Conservation (phyloP, 768 basidiomycete species). For the Mycena galericulata region DNA sequence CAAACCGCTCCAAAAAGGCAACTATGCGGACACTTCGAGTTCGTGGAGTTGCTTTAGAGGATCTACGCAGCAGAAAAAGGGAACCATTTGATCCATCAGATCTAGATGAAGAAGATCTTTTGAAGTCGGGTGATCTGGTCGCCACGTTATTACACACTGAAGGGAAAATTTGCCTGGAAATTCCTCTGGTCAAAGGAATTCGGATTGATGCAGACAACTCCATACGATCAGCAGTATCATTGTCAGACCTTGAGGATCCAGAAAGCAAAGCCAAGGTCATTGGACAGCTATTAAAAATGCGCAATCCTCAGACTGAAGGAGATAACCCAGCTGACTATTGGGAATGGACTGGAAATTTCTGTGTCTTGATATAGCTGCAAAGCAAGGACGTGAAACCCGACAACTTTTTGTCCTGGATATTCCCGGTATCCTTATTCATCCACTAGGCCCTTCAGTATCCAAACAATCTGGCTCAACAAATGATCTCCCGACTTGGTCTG, state of each 20-base stretch:
- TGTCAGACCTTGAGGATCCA: not conserved
- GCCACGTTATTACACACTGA: not conserved
- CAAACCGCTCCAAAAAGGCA: too few species aligned
- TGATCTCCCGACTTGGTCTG: not conserved
- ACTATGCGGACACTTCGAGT: too few species aligned
- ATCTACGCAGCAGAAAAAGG: not conserved
- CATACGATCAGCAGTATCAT: not conserved
- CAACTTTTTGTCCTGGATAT: not conserved
- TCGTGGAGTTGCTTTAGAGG: too few species aligned
- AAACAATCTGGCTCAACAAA: not conserved
- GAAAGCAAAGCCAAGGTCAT: not conserved
- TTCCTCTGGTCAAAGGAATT: not conserved
- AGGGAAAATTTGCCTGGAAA: not conserved
- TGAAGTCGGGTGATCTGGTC: not conserved
- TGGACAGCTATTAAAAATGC: not conserved
- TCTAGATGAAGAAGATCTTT: not conserved
- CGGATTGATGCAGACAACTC: not conserved
- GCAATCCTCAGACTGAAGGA: not conserved
- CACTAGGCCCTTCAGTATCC: not conserved
- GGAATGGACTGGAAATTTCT: not conserved
- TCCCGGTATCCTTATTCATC: too few species aligned
- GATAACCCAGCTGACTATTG: not conserved
- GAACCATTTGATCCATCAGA: not conserved
- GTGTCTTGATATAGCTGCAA: not conserved
- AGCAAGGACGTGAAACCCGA: not conserved